Conservation (phyloP, 768 basidiomycete species). For the Lactarius trivialis region DNA sequence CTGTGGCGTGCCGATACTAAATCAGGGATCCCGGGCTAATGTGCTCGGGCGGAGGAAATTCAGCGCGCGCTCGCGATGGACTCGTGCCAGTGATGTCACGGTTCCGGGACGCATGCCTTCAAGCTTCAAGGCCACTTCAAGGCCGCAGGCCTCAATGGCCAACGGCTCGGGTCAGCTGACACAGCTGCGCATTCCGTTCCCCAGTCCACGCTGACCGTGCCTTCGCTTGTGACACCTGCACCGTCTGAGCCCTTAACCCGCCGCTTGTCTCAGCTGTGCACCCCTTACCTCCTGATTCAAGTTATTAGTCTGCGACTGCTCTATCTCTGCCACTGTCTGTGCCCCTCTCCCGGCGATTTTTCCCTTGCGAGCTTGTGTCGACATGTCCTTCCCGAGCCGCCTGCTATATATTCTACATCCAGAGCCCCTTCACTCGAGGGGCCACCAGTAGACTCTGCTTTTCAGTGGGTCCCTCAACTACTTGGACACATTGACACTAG, state of each 20-base stretch:
- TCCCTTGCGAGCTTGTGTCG: not conserved
- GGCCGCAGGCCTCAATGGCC: too few species aligned
- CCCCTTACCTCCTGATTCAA: not conserved
- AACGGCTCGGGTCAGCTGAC: too few species aligned
- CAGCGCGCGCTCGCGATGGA: slow-evolving; percentile 45
- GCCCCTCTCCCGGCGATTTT: not conserved
- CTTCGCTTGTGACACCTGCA: too few species aligned
- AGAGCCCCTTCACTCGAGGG: not conserved
- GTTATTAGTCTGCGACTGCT: not conserved
- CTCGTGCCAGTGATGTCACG: slow-evolving; percentile 49
- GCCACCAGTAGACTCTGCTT: not conserved
- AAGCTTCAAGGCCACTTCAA: too few species aligned
- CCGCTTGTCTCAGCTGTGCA: too few species aligned
- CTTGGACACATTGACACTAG: not conserved
- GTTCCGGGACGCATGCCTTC: slow-evolving; percentile 49
- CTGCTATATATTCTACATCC: not conserved
- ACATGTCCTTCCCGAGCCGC: not conserved
- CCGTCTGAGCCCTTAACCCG: too few species aligned
- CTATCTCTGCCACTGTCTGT: not conserved
- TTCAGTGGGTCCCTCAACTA: not conserved
- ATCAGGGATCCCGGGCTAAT: slow-evolving; percentile 50
- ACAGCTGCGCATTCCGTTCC: too few species aligned
- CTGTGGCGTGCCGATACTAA: slow-evolving; percentile 43
- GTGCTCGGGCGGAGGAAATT: slow-evolving; percentile 57
- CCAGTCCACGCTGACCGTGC: too few species aligned